Evolutionary conservation across 305 asterid species (phyloP), one percentile per base, ranked within the genome.

Genomic region (Plantago lanceolata): DNA sequence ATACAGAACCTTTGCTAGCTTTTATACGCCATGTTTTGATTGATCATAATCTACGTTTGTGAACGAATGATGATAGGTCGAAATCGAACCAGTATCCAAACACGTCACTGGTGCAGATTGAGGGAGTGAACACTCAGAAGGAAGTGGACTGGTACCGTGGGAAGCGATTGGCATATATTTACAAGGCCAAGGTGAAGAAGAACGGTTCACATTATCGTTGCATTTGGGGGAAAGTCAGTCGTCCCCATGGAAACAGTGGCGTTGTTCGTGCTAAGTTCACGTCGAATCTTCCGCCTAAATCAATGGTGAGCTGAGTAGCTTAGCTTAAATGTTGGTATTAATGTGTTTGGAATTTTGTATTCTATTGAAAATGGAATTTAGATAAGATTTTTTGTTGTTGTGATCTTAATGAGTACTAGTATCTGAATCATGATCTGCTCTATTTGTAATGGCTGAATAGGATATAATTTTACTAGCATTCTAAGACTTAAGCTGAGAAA

Each of bases 41-140:
- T 33, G 40, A 33, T 33, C 9, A 8, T 33, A 33, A 33, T 33
- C 5, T 31, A 3, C 8, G 37, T 33, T 33, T 33, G 40, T 33
- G 40, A 33, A 5, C 9, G 9, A 33, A 5, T 33, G 40, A 5
- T 33, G 40, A 52, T 2, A 82, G 95, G 79, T 89, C 94, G 70
- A 88, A 88, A 70, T 89, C 96, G 54, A 90, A 90, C 67, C 97
- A 90, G 88, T 90, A 90, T 6, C 97, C 97, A 26, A 90, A 80
- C 78, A 88, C 94, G 29, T 88, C 97, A 35, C 47, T 88, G 87
- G 59, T 90, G 4, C 97, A 90, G 84, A 80, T 90, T 1, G 97
- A 90, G 48, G 95, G 97, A 19, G 96, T 90, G 67, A 90, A 88
- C 82, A 88, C 96, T 0, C 90, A 84, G 61, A 96, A 88, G 74